These are phyloP conservation scores for Pilobolus umbonatus DNA, from an alignment of 192 early-diverging fungal genomes.

Conservation along the genomic window DNA sequence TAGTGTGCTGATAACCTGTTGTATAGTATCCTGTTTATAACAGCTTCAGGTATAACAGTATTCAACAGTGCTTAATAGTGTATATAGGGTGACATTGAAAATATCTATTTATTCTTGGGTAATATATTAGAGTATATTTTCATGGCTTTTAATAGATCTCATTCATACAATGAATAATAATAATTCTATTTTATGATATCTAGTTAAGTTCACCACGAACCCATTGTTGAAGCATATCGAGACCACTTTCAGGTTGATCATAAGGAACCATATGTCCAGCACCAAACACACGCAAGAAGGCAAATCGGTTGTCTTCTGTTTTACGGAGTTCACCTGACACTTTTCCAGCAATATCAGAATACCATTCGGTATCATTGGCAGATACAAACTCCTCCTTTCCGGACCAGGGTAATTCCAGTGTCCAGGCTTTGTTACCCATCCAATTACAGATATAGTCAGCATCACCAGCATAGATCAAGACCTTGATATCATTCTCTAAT, in stretches of 20 bases:
- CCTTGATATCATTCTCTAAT: slow-evolving; percentile 77
- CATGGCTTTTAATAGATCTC: too few species aligned
- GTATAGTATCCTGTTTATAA: too few species aligned
- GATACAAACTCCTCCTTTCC: slow-evolving; percentile 65
- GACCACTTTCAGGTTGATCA: slow-evolving; percentile 77
- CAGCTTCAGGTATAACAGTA: too few species aligned
- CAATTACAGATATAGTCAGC: slow-evolving; percentile 41
- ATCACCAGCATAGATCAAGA: slow-evolving; percentile 85
- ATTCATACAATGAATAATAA: slow-evolving; percentile 5
- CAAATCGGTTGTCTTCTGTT: slow-evolving; percentile 56
- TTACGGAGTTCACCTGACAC: slow-evolving; percentile 64
- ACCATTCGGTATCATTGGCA: slow-evolving; percentile 70
- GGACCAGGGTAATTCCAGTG: slow-evolving; percentile 79
- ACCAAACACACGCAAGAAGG: slow-evolving; percentile 82
- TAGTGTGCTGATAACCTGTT: too few species aligned
- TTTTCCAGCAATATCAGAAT: slow-evolving; percentile 43
- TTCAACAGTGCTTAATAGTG: too few species aligned
- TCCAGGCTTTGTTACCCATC: slow-evolving; percentile 89
- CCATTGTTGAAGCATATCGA: slow-evolving; percentile 90
- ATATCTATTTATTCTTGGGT: too few species aligned
- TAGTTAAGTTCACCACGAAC: slow-evolving; percentile 28
- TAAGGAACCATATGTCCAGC: slow-evolving; percentile 95
- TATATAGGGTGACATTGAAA: too few species aligned
- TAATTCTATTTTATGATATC: not conserved
- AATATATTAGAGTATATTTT: too few species aligned